Conservation (phyloP, 2,329 filamentous ascomycete species). For the Aureobasidium namibiae region DNA sequence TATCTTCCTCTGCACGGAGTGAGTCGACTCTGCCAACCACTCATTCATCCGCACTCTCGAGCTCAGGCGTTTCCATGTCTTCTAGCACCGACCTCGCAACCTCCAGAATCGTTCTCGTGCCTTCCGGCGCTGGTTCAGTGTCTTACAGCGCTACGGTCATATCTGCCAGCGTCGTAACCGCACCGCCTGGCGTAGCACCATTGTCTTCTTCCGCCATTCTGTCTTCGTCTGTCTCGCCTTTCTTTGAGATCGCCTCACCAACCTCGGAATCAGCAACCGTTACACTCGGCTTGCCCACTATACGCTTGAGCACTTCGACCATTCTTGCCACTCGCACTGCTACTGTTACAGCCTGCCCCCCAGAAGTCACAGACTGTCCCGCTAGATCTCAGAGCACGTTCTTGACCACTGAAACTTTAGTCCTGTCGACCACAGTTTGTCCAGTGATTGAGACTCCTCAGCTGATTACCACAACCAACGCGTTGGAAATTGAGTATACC, state of each 20-base stretch:
- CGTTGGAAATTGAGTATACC: neutral
- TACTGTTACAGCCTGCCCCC: neutral
- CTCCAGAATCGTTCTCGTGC: too few relatives aligned
- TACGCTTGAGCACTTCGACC: neutral
- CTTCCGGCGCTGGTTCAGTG: too few relatives aligned
- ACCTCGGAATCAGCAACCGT: neutral
- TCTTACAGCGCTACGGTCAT: too few relatives aligned
- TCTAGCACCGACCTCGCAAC: too few relatives aligned
- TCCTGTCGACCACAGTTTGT: neutral
- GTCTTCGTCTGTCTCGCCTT: neutral
- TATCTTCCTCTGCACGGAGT: neutral
- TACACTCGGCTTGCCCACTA: neutral
- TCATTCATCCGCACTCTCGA: neutral
- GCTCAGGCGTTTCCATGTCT: neutral
- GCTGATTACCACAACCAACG: neutral
- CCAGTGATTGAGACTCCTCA: neutral
- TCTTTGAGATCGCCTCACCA: neutral
- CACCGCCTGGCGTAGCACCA: neutral
- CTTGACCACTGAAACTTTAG: neutral
- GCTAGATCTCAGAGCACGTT: neutral
- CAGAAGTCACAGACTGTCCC: neutral
- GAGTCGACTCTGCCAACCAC: neutral
- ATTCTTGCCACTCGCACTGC: neutral
- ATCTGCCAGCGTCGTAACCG: neutral
- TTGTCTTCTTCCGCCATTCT: neutral